Evolutionary conservation across 352 stramenopile species (phyloP), one percentile per base, ranked within the genome.

Genomic region (Phytophthora syringae): DNA sequence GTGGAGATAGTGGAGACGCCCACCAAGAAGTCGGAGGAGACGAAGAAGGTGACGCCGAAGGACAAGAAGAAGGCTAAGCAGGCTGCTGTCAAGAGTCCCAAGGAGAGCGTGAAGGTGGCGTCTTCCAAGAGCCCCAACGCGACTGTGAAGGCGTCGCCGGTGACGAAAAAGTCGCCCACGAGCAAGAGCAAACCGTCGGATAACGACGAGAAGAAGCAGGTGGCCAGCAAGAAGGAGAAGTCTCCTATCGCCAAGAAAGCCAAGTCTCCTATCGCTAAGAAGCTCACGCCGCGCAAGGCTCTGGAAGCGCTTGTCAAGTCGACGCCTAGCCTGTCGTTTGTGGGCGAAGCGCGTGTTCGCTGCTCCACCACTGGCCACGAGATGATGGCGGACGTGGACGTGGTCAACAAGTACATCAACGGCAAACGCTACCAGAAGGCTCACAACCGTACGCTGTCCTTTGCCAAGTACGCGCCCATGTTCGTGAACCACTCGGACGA

Each of bases 321-420:
- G 4, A 34, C 42, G 34, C 37, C 52, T 22, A 81, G 89, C 45
- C 22, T 92, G 24, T 73, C 67, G 36, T 87, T 85, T 61, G 47
- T 73, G 28, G 68, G 68, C 12, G 75, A 88, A 3, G 64, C 75
- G 16, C 74, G 77, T 16, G 81, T 92, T 40, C 78, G 79, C 28
- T 92, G 83, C 66, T 74, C 64, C 16, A 84, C 74, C 6, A 92
- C 83, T 3, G 72, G 79, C 11, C 83, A 92, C 52, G 83, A 92
- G 54, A 89, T 92, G 79, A 79, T 81, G 57, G 83, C 83, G 4
- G 76, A 88, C 15, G 47, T 72, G 37, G 72, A 75, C 20, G 55
- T 79, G n/a, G 84, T 92, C 57, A 73, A 66, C 5, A 56, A 61
- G 55, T 78, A 92, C 61, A 74, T 88, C 30, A 52, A 50, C 12